Evolutionary conservation across 2,329 filamentous ascomycete genomes (phyloP), one percentile per base, ranked within the genome.

Genomic region (Capronia epimyces): DNA sequence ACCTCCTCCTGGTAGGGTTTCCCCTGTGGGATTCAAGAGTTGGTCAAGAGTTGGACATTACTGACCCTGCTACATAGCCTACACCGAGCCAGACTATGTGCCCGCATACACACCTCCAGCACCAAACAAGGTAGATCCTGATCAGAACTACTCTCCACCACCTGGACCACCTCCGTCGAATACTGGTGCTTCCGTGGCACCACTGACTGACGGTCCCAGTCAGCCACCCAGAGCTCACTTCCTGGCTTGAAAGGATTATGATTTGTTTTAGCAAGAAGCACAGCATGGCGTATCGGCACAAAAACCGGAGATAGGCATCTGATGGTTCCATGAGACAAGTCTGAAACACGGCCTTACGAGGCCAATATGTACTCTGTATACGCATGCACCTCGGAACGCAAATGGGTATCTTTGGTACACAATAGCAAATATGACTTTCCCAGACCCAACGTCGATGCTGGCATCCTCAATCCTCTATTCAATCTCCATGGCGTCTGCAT

Each of bases 51-150:
- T 7, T 21, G 36, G 6, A 21, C 7, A 5, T 34, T 40, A n/a
- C 20, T 40, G 20, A 40, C 36, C 36, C 29, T 27, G 4, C 16
- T 13, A 40, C 32, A 39, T 47, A 37, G 57, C 55, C 7, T 62
- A 62, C 44, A 45, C 46, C 27, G 54, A 60, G 25, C 53, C 55
- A 13, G 57, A 60, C 9, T 58, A 57, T 22, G 56, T 61, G 18
- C 61, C 61, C 9, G 52, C 55, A 15, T 63, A 63, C 48, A 52
- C 61, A 20, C 61, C 64, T 20, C 58, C 58, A 15, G 46, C 53
- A n/a, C 54, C 47, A 13, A 62, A 62, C 15, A 65, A 65, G 51
- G 55, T 60, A 40, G 58, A 64, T 48, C 62, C 63, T 10, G 46
- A 57, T 25, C 62, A 65, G 43, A 54, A 53, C 24, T 61, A 55